These are phyloP conservation scores for Asterophora parasitica DNA, from an alignment of 768 basidiomycete genomes.

Conservation along the genomic window DNA sequence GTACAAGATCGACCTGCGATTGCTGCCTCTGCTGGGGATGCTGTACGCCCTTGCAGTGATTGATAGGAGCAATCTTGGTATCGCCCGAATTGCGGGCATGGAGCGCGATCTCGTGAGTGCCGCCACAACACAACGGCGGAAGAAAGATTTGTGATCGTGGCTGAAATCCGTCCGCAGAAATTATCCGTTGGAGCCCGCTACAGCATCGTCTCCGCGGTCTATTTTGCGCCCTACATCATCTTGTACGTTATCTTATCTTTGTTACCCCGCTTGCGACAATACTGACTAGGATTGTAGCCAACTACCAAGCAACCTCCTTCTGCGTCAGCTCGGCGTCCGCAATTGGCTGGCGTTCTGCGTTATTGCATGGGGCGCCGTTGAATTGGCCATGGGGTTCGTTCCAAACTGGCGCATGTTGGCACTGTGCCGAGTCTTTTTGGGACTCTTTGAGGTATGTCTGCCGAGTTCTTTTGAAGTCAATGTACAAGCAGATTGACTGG, in stretches of 20 bases:
- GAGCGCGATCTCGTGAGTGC: slow-evolving; percentile 26
- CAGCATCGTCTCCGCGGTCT: slow-evolving; percentile 41
- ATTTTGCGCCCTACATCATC: slow-evolving; percentile 44
- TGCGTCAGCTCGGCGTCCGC: slow-evolving; percentile 39
- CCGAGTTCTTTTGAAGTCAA: neutral
- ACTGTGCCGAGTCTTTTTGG: slow-evolving; percentile 37
- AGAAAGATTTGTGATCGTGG: slow-evolving; percentile 1
- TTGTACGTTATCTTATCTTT: slow-evolving; percentile 28
- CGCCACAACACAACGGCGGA: too few relatives aligned
- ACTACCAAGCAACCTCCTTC: slow-evolving; percentile 38
- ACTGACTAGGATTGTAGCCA: slow-evolving; percentile 24
- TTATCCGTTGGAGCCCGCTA: slow-evolving; percentile 36
- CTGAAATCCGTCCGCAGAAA: slow-evolving; percentile 20
- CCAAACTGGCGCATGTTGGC: slow-evolving; percentile 35
- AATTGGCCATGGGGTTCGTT: slow-evolving; percentile 45
- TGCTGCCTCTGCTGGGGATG: slow-evolving; percentile 31
- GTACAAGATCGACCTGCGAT: slow-evolving; percentile 28
- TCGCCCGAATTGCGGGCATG: slow-evolving; percentile 34
- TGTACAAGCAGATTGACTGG: neutral
- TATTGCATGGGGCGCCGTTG: slow-evolving; percentile 39
- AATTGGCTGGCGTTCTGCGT: slow-evolving; percentile 39
- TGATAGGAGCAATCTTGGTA: slow-evolving; percentile 30
- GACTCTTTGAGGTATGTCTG: slow-evolving; percentile 35
- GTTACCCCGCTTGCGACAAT: neutral
- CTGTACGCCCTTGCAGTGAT: slow-evolving; percentile 32